Conservation (phyloP, 2,329 filamentous ascomycete genomes). For the Trichoderma gracile region DNA sequence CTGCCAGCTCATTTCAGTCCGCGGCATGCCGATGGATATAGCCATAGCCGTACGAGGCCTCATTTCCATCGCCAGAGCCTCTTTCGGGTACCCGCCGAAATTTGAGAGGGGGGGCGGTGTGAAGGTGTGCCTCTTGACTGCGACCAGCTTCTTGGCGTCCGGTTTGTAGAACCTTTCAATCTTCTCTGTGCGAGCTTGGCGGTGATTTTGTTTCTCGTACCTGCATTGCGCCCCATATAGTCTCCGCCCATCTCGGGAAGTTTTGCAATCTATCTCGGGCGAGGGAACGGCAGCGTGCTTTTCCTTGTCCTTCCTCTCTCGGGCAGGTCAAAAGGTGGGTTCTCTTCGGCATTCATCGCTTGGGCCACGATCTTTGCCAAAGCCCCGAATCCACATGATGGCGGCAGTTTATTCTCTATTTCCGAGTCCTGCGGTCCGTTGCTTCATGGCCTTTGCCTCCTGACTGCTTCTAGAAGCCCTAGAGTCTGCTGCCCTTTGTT, state of each 20-base stretch:
- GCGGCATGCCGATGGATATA: not conserved
- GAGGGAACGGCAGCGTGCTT: not conserved
- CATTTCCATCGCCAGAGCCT: slow-evolving; percentile 1
- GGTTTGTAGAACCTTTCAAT: too few relatives aligned
- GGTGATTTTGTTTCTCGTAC: not conserved
- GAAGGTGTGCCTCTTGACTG: not conserved
- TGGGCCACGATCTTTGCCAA: slow-evolving; percentile 9
- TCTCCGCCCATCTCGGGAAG: not conserved
- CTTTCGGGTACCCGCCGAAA: slow-evolving; percentile 19
- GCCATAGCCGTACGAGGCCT: slow-evolving; percentile 7
- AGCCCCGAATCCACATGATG: slow-evolving; percentile 1
- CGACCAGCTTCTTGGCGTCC: not conserved
- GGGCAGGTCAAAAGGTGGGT: slow-evolving; percentile 2
- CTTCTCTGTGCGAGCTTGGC: not conserved
- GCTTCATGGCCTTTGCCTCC: not conserved
- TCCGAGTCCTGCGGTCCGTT: not conserved
- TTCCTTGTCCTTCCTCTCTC: not conserved
- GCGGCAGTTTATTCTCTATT: not conserved
- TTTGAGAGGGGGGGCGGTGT: slow-evolving; percentile 13
- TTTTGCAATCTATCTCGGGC: not conserved
- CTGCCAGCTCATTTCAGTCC: slow-evolving; percentile 1
- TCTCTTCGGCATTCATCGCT: not conserved
- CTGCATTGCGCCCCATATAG: not conserved
- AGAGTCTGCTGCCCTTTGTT: not conserved
- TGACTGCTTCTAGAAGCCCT: slow-evolving; percentile 12